phyloP scores from a whole-genome alignment of 2,329 filamentous ascomycete species.

The Phaeophleospora eucalypticola region DNA sequence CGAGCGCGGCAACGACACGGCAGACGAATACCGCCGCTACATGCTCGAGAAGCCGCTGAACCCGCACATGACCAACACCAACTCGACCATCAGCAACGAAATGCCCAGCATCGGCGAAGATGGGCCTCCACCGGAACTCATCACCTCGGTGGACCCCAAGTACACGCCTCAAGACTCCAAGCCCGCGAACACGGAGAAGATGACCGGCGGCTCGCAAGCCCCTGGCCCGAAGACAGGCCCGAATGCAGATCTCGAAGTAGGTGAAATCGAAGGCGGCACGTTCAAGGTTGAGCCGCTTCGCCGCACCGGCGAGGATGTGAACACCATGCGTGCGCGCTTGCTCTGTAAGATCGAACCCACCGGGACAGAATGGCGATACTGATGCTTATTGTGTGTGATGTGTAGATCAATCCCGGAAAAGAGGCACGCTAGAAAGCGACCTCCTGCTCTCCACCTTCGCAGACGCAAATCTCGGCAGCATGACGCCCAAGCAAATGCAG shows the following conservation, averaged over 20 bases:
- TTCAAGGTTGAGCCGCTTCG: conserved; percentile 90
- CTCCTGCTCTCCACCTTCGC: conserved; percentile 96
- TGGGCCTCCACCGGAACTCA: conserved; percentile 56
- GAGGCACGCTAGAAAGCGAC: conserved; percentile 92
- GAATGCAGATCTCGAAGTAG: conserved; percentile 69
- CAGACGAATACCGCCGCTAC: conserved; percentile 51
- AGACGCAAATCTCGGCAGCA: conserved; percentile 67
- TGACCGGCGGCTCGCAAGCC: conserved; percentile 61
- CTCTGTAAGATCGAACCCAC: conserved; percentile 50
- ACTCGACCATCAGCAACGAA: conserved; percentile 59
- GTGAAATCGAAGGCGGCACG: conserved; percentile 78
- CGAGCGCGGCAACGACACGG: conserved; percentile 51
- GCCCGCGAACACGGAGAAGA: conserved; percentile 60
- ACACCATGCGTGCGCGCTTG: conserved; percentile 84
- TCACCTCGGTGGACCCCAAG: conserved; percentile 53
- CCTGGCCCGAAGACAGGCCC: conserved; percentile 42
- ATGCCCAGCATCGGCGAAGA: conserved; percentile 58
- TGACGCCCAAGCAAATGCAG: conserved; percentile 68
- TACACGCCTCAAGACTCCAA: conserved; percentile 58
- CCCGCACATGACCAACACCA: conserved; percentile 61
- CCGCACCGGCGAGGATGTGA: conserved; percentile 73
- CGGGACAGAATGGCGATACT: conserved; percentile 16
- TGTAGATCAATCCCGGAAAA: conserved; percentile 91
- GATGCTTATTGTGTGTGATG: conserved; percentile 23
- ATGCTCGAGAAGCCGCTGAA: conserved; percentile 57